Base-by-base conservation (phyloP, 352 stramenopile genomes). In the Globisporangium iwayamae region DNA sequence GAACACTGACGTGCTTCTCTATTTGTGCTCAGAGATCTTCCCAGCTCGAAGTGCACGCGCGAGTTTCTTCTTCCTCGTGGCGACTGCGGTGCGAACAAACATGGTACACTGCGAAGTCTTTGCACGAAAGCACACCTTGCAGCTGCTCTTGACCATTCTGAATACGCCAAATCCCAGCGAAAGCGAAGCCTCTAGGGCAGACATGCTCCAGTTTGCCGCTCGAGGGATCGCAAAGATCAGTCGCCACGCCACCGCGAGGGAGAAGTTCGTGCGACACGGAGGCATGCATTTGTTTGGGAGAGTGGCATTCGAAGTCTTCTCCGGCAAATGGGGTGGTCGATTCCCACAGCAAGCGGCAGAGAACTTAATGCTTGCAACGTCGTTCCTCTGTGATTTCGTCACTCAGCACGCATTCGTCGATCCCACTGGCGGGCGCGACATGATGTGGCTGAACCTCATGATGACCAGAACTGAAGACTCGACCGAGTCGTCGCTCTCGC, bases 81-180 rank as follows among this genome's bases (percentile, higher is more conserved):
- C 69, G 25, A 67, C 54, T 3, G 72, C 52, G 0, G 60, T 74
- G 6, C 66, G 72, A 16, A 56, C 56, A 4, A 74, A 78, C 39
- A 61, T 62, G n/a, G 51, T 72, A 16, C 69, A 78, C 22, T 78
- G 72, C 46, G 62, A 75, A 38, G 52, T 70, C 0, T 72, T 78
- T 46, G 58, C 72, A 0, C 62, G 60, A 11, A 72, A 65, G 45
- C 72, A 78, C 22, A 56, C 56, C 2, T 18, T 78, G 16, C 28
- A 47, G 7, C 48, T 68, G 34, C 55, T 75, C 9, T 20, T 59
- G 0, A 18, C 10, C 1, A 48, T 77, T 14, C 8, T 77, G 10
- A n/a, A 58, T 16, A 16, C 52, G 4, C 9, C 32, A 4, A 10
- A 9, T 5, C 6, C 13, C 2, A 28, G 20, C 10, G 59, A 63